Evolutionary conservation across 441 rosid species (phyloP), one percentile per base, ranked within the genome.

Genomic region (Populus hybrid): DNA sequence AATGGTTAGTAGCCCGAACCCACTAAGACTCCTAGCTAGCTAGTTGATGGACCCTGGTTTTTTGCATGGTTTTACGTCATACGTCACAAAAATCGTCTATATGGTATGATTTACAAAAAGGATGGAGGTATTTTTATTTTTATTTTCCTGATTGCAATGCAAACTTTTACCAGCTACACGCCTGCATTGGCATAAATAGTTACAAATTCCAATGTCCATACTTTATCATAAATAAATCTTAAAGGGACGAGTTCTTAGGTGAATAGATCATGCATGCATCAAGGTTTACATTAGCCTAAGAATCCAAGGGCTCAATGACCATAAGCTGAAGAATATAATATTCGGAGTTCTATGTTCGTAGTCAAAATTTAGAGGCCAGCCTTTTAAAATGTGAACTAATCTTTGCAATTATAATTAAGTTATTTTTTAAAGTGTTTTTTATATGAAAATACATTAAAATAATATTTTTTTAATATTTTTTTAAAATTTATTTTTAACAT

Each of bases 371-470:
- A 72, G 20, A 36, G 14, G 73, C 24, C 4, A n/a, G 38, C 40
- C 35, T 38, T 57, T 70, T 38, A 9, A 9, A 9, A 35, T 65
- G 69, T 42, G 28, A 74, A 67, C 30, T 28, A 32, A 0, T 32
- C 0, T 5, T 32, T 32, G 34, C 0, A 32, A 32, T 32, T 32
- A 5, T 5, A 5, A 3, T 32, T 0, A 0, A 30, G 6, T 32
- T 0, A 0, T 5, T 32, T 32, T 32, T 1, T 32, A 0, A 32
- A 32, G 6, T 32, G 1, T 32, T 32, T 32, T 32, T 32, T 32
- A 4, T 6, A 6, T 6, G 0, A 0, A 34, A 34, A 34, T 34
- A 6, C 0, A 34, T 34, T 0, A 34, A 34, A 34, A 34, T 6
- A 34, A 34, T 32, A 32, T 32, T 0, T 0, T 32, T 32, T 4